Conservation (phyloP, 805 yeast species). For the Ogataea trehaloabstinens region DNA sequence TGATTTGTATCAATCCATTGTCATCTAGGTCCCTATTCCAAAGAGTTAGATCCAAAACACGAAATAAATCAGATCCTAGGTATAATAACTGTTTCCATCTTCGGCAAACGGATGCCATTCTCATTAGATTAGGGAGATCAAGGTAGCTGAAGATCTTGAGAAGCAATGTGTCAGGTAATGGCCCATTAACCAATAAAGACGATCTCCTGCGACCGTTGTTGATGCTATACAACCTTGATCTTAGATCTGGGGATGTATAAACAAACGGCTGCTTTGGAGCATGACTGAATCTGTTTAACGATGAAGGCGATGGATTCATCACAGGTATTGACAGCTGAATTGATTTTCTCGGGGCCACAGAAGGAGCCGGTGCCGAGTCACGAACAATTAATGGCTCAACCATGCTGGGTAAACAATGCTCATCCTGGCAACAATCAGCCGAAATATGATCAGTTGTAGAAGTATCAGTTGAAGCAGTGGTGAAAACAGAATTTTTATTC, state of each 20-base stretch:
- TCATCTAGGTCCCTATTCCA: conserved; percentile 66
- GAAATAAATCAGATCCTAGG: conserved; percentile 53
- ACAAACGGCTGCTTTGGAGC: conserved; percentile 37
- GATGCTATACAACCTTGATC: conserved; percentile 47
- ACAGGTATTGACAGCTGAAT: conserved; percentile 22
- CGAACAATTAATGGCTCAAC: neutral
- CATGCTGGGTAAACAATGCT: neutral
- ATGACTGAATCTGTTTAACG: conserved; percentile 25
- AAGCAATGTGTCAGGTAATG: conserved; percentile 60
- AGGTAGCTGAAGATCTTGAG: conserved; percentile 52
- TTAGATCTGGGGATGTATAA: conserved; percentile 53
- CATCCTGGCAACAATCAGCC: neutral
- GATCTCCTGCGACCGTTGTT: conserved; percentile 49
- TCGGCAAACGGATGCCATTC: conserved; percentile 53
- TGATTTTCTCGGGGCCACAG: conserved; percentile 4
- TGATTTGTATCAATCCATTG: conserved; percentile 51
- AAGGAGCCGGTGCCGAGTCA: neutral
- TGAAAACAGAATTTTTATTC: conserved; percentile 8
- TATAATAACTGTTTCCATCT: conserved; percentile 68
- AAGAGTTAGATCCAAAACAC: conserved; percentile 52
- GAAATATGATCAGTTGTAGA: neutral
- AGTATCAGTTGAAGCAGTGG: conserved; percentile 6
- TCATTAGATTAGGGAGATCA: conserved; percentile 60
- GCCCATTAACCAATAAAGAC: conserved; percentile 54
- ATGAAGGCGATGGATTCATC: conserved; percentile 26